Conservation (phyloP, 2,329 filamentous ascomycete genomes). For the Aureobasidium sp. region DNA sequence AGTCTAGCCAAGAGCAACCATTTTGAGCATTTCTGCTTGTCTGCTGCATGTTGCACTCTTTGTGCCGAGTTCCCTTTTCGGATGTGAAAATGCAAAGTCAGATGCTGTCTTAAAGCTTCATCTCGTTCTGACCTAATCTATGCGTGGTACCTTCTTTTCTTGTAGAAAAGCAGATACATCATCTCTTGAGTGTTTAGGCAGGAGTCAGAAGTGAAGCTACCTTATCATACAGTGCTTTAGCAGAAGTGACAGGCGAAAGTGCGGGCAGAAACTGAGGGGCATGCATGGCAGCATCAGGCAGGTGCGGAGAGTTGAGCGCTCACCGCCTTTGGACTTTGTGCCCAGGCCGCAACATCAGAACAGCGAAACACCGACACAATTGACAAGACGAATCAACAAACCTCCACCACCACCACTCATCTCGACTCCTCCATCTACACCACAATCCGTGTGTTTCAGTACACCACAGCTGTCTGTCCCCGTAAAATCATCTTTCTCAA, state of each 20-base stretch:
- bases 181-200: background rate
- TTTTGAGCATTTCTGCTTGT: background rate
- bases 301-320: background rate
- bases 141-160: background rate
- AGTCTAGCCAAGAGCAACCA: background rate
- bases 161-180: background rate
- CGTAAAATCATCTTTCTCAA: background rate
- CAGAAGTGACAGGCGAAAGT: background rate
- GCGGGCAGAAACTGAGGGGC: background rate
- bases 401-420: background rate
- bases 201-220: background rate
- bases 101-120: background rate
- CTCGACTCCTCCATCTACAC: background rate
- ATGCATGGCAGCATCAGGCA: background rate
- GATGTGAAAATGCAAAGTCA: background rate
- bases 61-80: background rate
- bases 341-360: background rate
- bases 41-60: background rate
- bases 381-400: constrained; percentile 3
- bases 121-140: background rate
- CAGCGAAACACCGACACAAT: background rate
- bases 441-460: background rate
- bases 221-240: no score
- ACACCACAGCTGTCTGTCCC: background rate
- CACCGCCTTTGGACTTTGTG: constrained; percentile 1